These are phyloP conservation scores for peach (Prunus persica) DNA, from an alignment of 306 rosid genomes.

Conservation along the genomic window Prunus_persica_NCBIv2 NC_034014.1:26356001-26356500, in stretches of 20 bases:
- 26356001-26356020: too few relatives aligned
- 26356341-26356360: background rate
- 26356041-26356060: too few relatives aligned
- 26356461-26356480: background rate
- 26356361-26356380: background rate
- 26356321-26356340: background rate
- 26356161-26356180: background rate
- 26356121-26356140: background rate
- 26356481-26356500: background rate
- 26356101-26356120: too few relatives aligned
- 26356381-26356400: background rate
- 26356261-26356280: background rate
- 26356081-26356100: too few relatives aligned
- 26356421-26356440: background rate
- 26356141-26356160: background rate
- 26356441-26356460: background rate
- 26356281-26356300: background rate
- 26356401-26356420: background rate
- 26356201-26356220: background rate
- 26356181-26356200: slow-evolving; percentile 1
- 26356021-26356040: too few relatives aligned
- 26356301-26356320: background rate
- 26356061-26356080: too few relatives aligned
- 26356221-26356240: background rate
- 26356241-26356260: too few relatives aligned